Base-by-base conservation (phyloP, 2,329 filamentous ascomycete species). In the Atkinsonella hypoxylon region DNA sequence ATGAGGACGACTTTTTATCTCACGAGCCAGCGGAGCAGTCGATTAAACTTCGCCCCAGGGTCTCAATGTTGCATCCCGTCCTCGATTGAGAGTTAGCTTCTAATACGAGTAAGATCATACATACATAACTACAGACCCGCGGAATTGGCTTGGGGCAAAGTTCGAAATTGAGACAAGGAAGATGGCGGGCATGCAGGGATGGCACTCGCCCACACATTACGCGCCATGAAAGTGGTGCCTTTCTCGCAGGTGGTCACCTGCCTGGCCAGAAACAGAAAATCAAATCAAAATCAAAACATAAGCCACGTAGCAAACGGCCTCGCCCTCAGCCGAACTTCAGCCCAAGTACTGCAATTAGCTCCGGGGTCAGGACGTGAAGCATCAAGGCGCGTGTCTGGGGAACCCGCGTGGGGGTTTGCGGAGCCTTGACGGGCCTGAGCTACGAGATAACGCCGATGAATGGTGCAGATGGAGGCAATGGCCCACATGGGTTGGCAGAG, bases 391-490 rank as follows among this genome's bases (percentile, higher is more conserved):
- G 55, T 55, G 51, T 64, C 62, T 58, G 63, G 63, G 63, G 63
- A 64, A 63, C 53, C 54, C 54, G 54, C 56, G 38, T 50, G 45
- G 48, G 18, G 45, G 39, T 48, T 48, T 53, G 50, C 34, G 55
- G 55, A 53, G 49, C 52, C 13, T 40, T 34, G 51, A 48, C 44
- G 41, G 50, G 53, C 51, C 53, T 53, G 49, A 48, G 62, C 62
- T 62, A 60, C 63, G 61, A 64, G 55, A 62, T 63, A 64, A 62
- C 54, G 62, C 63, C 62, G 61, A 61, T 46, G 45, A 48, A 50
- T 50, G 49, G 52, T 45, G 47, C 32, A 49, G 51, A 50, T 42
- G 32, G 44, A 42, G 42, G 49, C 46, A 22, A 6, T 39, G 49
- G 51, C 46, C 52, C 45, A 53, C 49, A 49, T 45, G 41, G 49